Base-by-base conservation (phyloP, 176 grass and related monocot species). In the Oryza glaberrima region DNA sequence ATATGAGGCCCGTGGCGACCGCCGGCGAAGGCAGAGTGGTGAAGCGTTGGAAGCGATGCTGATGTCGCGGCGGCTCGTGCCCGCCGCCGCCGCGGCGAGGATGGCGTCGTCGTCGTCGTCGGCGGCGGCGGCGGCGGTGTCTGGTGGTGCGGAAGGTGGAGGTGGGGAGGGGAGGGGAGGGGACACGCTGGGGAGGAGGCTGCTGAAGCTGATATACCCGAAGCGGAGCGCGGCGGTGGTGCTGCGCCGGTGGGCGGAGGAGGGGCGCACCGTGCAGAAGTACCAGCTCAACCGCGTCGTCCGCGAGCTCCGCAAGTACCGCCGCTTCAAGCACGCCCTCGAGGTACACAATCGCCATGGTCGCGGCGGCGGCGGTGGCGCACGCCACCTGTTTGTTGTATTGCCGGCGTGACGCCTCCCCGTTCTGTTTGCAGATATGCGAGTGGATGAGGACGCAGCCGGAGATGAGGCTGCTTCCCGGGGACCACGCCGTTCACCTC, bases 281-380 rank as follows among this genome's bases (percentile, higher is more conserved):
- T 95, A 98, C 91, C 83, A 98, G 87, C 93, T 98, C 73, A 94
- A 95, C 81, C 88, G 91, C 78, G 79, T 95, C 76, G 89, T 95
- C 74, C 83, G 93, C 49, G 91, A 98, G 85, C 91, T 98, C 32
- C 91, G 96, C 56, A 95, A 89, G 89, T 90, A 87, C 77, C 70
- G 87, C 9, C 91, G 93, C 17, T 95, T 85, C 87, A 98, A 98
- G 87, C 93, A 98, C 38, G 93, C 93, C 47, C 91, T 94, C 13
- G 91, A 98, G 88, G 96, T 94, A 66, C 17, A 41, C n/a, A 32
- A 16, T 11, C 48, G 4, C 5, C 22, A 14, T 12, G 0, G 34
- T 36, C 40, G 1, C 38, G 28, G 28, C 28, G 44, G 4, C 30
- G 22, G 20, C 7, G 11, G 20, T 5, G 16, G 23, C n/a, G 69